Evolutionary conservation across 352 stramenopile genomes (phyloP).

Genomic region (Phytophthora vignae): DNA sequence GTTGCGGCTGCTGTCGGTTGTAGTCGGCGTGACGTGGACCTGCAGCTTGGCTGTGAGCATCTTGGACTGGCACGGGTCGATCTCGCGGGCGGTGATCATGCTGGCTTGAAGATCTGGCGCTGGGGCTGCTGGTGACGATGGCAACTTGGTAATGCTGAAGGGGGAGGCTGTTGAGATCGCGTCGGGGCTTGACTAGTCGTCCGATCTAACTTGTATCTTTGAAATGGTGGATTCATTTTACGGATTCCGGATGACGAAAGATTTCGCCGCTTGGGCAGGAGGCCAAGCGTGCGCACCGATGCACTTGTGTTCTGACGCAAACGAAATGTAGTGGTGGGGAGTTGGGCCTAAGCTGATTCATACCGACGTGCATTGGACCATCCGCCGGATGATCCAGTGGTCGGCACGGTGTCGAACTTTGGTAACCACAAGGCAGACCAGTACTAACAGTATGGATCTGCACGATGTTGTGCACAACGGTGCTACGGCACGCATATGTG

Average conservation of each 20-base stretch:
- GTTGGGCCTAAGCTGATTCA: not conserved
- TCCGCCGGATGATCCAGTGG: too few relatives aligned
- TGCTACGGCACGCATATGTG: not conserved
- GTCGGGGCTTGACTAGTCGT: slow-evolving; percentile 5
- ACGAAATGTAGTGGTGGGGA: too few relatives aligned
- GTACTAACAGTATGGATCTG: not conserved
- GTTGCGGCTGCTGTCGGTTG: not conserved
- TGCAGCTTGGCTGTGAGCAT: slow-evolving; percentile 26
- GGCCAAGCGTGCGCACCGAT: not conserved
- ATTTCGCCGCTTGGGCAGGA: not conserved
- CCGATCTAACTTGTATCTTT: not conserved
- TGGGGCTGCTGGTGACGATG: too few relatives aligned
- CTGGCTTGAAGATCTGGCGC: not conserved
- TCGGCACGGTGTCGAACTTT: too few relatives aligned
- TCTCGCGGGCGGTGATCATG: slow-evolving; percentile 34
- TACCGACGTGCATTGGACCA: not conserved
- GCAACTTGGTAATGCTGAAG: slow-evolving; percentile 25
- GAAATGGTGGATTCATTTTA: not conserved
- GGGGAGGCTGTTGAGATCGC: not conserved
- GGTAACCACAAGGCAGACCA: not conserved
- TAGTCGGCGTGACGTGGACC: slow-evolving; percentile 2
- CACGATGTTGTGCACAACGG: not conserved
- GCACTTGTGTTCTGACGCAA: not conserved
- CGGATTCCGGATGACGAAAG: not conserved
- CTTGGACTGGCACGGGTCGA: slow-evolving; percentile 31